Evolutionary conservation across 441 rosid species (phyloP).

Genomic region (Dalechampia spathulata): DNA sequence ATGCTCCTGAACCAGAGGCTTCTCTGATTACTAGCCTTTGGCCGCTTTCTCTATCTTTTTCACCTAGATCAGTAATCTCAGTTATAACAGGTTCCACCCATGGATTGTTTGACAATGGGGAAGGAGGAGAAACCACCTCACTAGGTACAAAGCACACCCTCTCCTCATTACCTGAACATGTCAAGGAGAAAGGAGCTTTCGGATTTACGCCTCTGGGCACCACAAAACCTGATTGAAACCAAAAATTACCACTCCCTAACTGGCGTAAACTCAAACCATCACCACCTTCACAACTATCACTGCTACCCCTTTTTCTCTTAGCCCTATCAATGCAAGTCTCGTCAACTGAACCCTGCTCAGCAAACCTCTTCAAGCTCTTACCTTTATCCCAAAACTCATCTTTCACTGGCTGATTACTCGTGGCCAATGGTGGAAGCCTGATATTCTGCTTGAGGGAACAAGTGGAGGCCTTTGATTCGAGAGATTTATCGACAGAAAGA

Average conservation of each 20-base stretch:
- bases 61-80: slow-evolving; percentile 60
- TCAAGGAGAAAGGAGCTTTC: slow-evolving; percentile 56
- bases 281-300: slow-evolving; percentile 28
- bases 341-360: slow-evolving; percentile 48
- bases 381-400: slow-evolving; percentile 82
- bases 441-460: slow-evolving; percentile 77
- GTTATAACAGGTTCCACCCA: slow-evolving; percentile 72
- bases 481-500: slow-evolving; percentile 59
- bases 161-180: slow-evolving; percentile 69
- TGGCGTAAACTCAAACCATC: slow-evolving; percentile 38
- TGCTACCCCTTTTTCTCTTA: slow-evolving; percentile 62
- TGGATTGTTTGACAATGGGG: slow-evolving; percentile 58
- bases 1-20: slow-evolving; percentile 69
- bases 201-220: slow-evolving; percentile 26
- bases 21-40: slow-evolving; percentile 46
- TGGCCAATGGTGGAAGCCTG: slow-evolving; percentile 81
- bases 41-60: slow-evolving; percentile 54
- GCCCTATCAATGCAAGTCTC: slow-evolving; percentile 52
- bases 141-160: slow-evolving; percentile 63
- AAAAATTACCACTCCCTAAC: slow-evolving; percentile 41
- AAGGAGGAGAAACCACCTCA: slow-evolving; percentile 59
- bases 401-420: slow-evolving; percentile 32
- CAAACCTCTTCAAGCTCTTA: slow-evolving; percentile 78
- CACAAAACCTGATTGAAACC: slow-evolving; percentile 62
- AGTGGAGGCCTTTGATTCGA: slow-evolving; percentile 46